Base-by-base conservation (phyloP, 441 rosid species). In the Erodium trifolium region DNA sequence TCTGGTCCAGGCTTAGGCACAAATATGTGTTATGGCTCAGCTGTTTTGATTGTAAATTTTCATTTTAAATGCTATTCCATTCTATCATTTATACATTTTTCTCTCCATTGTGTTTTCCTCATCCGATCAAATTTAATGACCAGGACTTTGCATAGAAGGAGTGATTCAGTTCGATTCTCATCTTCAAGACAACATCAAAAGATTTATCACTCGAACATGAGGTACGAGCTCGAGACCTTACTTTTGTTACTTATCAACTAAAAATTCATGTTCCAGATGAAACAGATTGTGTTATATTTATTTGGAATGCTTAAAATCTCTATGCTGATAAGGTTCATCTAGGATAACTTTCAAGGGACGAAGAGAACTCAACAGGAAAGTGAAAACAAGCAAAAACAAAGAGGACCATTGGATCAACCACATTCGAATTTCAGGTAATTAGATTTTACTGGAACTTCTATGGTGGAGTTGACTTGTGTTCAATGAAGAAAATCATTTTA, bases 381-480 rank as follows among this genome's bases (percentile, higher is more conserved):
- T 4, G 9, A 37, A 37, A 37, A 37, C 41, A 37, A 37, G 1
- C 31, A 60, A 60, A 10, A 19, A 10, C 13, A 8, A 10, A 60
- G 19, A 60, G 8, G 4, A 23, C 19, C 65, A 29, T 60, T 13
- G 65, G 5, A 23, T 60, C 65, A 60, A 23, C 23, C 23, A 9
- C 65, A 19, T 60, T 60, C 35, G 10, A 60, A 60, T 60, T 57
- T 60, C 5, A 60, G 65, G 14, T 60, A 31, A 19, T 59, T 10
- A 19, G 35, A 60, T 60, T 49, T 13, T 19, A 60, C 34, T 60
- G 19, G 65, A 37, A 37, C 8, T 60, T 10, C n/a, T 23, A 6
- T 60, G 65, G 35, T 60, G 65, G 65, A 60, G 65, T 60, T 60
- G 65, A 60, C 65, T 60, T 23, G 41, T 37, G 41, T 37, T 37